phyloP scores from a whole-genome alignment of 768 basidiomycete genomes.

The Phlebiopsis gigantea region DNA sequence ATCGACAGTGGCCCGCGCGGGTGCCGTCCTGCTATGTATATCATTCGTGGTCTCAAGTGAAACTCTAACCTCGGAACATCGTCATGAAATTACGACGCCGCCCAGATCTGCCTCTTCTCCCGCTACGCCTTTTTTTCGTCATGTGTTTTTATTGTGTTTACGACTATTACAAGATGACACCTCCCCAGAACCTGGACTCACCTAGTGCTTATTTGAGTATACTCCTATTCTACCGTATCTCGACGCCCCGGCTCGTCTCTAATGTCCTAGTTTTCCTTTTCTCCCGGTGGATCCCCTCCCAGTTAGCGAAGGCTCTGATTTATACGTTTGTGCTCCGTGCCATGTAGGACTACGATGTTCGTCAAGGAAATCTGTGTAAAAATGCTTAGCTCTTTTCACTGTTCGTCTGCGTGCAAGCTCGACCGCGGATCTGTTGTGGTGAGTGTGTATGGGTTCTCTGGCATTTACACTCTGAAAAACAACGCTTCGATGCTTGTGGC shows the following conservation, averaged over 20 bases:
- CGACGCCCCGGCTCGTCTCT: not conserved
- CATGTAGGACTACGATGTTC: not conserved
- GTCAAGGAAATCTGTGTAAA: not conserved
- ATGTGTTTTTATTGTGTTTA: slow-evolving; percentile 4
- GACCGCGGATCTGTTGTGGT: not conserved
- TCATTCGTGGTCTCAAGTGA: not conserved
- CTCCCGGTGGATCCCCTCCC: not conserved
- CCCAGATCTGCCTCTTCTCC: not conserved
- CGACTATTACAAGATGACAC: not conserved
- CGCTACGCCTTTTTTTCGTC: not conserved
- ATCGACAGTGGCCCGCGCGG: not conserved
- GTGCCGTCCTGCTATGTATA: not conserved
- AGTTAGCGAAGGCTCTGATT: not conserved
- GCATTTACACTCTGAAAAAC: no score
- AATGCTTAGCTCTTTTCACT: not conserved
- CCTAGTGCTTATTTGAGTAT: slow-evolving; percentile 1
- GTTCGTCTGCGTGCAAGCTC: not conserved
- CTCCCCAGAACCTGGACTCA: slow-evolving; percentile 1
- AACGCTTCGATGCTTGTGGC: no score
- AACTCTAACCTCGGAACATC: not conserved
- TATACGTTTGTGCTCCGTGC: not conserved
- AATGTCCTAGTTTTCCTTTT: not conserved
- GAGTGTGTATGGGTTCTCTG: not conserved
- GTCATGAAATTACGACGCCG: not conserved
- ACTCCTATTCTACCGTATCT: not conserved